Percentiles rank a stretch among this genome's conserved stretches.
Conservation (phyloP, 2,329 filamentous ascomycete species). For the Phialocephala subalpina region DNA sequence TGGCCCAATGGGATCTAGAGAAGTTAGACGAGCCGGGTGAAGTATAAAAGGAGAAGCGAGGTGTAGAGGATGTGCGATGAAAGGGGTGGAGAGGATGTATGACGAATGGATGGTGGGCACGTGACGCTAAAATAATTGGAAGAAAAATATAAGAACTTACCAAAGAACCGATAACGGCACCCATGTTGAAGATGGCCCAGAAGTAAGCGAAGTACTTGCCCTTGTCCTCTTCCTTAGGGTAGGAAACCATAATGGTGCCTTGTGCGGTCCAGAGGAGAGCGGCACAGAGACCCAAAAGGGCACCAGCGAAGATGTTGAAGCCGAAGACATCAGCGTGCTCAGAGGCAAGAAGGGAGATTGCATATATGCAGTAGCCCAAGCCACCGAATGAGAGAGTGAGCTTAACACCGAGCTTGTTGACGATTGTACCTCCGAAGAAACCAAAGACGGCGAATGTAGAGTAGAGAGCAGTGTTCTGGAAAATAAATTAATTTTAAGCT, state of each 20-base stretch:
- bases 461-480: constrained; percentile 54
- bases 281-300: constrained; percentile 80
- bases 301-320: constrained; percentile 80
- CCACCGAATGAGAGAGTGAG: constrained; percentile 77
- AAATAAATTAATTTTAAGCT: neutral
- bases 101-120: neutral
- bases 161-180: constrained; percentile 84
- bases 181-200: constrained; percentile 95
- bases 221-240: constrained; percentile 82
- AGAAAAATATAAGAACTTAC: constrained; percentile 43
- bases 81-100: neutral
- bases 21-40: neutral
- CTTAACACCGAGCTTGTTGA: constrained; percentile 78
- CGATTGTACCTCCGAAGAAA: constrained; percentile 66
- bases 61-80: neutral
- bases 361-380: constrained; percentile 79
- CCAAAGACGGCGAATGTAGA: constrained; percentile 59
- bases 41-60: neutral
- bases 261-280: constrained; percentile 85
- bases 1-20: constrained; percentile 73
- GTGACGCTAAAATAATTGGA: neutral
- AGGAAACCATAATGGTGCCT: constrained; percentile 89
- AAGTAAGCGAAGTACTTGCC: constrained; percentile 90
- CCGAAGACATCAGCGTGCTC: constrained; percentile 72
- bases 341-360: constrained; percentile 74